Evolutionary conservation across 2,329 filamentous ascomycete species (phyloP), one percentile per base, ranked within the genome.

Genomic region (Daldinia sp.): DNA sequence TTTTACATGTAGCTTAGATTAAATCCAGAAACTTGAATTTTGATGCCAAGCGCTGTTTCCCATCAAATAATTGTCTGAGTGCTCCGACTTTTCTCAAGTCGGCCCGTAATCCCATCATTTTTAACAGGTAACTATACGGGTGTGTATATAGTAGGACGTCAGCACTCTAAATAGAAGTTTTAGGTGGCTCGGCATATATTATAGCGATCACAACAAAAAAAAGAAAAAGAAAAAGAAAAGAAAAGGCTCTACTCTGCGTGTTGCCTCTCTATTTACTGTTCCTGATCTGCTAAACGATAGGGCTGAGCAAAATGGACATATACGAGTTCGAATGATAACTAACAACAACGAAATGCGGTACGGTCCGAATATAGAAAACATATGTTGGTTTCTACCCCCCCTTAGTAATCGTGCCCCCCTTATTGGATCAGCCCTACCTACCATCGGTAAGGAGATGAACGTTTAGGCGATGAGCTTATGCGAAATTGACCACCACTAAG

Each of bases 81-180:
- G 23, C 28, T 37, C 35, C 51, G 23, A 63, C 33, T 20, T 12
- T 35, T 35, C 33, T 9, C 33, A 42, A 48, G 50, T 66, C 65
- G 65, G 62, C 28, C 65, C 61, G 65, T 51, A 50, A 51, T 60
- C 50, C 57, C 55, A 56, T 56, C 7, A 2, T 9, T 30, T 26
- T 53, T 15, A 37, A 23, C n/a, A 54, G 51, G 18, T n/a, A 54
- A n/a, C 33, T 6, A 54, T 20, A 23, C 9, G 33, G 51, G 51
- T 26, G 51, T 54, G 51, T 10, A 30, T 9, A 1, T 54, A 54
- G 18, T 6, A 37, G 18, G 6, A 15, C 39, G 65, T 70, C 61
- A 70, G 68, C 62, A 68, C 68, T 66, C 57, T 68, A 70, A 63
- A 55, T 51, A 35, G 37, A 65, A 42, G 60, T 54, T 51, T 39